These are phyloP conservation scores for Paracamarosporium sp. DNA, from an alignment of 2,329 filamentous ascomycete species.

Conservation along the genomic window DNA sequence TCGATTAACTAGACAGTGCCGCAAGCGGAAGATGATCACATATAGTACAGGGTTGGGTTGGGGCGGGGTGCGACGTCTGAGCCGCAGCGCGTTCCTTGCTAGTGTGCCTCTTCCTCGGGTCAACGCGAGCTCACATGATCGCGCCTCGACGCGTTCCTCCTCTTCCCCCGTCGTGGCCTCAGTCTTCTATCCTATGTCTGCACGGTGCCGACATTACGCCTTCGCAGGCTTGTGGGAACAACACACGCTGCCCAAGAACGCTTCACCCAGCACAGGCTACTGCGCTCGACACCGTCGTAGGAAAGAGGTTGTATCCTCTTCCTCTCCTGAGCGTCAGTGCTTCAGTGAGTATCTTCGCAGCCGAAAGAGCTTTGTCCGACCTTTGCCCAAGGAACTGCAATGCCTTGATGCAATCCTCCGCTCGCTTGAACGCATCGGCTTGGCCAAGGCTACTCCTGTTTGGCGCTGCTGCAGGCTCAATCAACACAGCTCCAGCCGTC, in stretches of 20 bases:
- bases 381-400: slow-evolving; percentile 64
- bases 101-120: neutral
- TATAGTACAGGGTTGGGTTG: neutral
- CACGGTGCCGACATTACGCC: neutral
- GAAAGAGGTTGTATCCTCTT: slow-evolving; percentile 28
- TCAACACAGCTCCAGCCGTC: slow-evolving; percentile 52
- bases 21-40: neutral
- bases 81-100: neutral
- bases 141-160: neutral
- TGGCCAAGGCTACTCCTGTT: slow-evolving; percentile 11
- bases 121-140: neutral
- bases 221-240: neutral
- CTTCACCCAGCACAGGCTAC: slow-evolving; percentile 3
- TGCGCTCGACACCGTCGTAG: slow-evolving; percentile 12
- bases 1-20: neutral
- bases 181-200: neutral
- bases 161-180: neutral
- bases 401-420: slow-evolving; percentile 59
- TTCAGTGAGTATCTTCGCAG: slow-evolving; percentile 47
- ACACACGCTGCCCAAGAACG: neutral
- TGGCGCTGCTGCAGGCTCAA: slow-evolving; percentile 43
- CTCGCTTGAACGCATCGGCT: slow-evolving; percentile 45
- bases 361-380: slow-evolving; percentile 58
- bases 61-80: too few relatives aligned
- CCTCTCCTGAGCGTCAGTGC: slow-evolving; percentile 37